Base-by-base conservation (phyloP, 2,329 filamentous ascomycete species). In the Apiospora phragmitis region DNA sequence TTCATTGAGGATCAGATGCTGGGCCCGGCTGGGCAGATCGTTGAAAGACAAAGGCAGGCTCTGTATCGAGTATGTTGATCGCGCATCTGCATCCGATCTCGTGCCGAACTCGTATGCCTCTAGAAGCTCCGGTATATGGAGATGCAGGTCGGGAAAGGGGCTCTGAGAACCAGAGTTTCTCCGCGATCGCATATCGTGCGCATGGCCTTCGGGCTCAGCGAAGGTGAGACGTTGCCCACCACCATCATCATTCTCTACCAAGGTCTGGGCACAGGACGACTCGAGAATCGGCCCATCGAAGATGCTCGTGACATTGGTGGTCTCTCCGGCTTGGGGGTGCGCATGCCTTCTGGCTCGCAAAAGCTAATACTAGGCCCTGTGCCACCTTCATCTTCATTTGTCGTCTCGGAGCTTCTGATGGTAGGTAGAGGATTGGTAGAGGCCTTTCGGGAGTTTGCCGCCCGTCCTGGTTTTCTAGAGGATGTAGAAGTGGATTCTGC, bases 1-100 rank as follows among this genome's bases (percentile, higher is more conserved):
- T 79, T 97, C 94, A 79, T 97, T 97, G 21, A 97, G 82, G 38
- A 97, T 95, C 45, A 97, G 82, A 80, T 97, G 93, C 79, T 97
- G 94, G 1, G 94, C 94, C 21, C 93, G 90, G 76, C 92, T 93
- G 0, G 94, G 94, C 4, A 97, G 84, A 77, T 97, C 93, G 76
- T 97, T 97, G 84, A 97, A 97, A 2, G 91, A 94, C 2, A 97
- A 84, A 0, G 93, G 88, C 4, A 94, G 81, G 3, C 89, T 86
- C 68, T 91, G 89, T 29, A 88, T 88, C 3, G 88, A 87, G 76
- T 87, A 88, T 21, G 83, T 80, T 4, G 85, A 86, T 6, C 83
- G 8, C 76, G 74, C 76, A 42, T 78, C 77, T 18, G 76, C 75
- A 5, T 75, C 70, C 18, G 71, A 1, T 67, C 67, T 65, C 74